Evolutionary conservation across 208 protist genomes (phyloP), one percentile per base, ranked within the genome.

Genomic region (Leishmania major): DNA sequence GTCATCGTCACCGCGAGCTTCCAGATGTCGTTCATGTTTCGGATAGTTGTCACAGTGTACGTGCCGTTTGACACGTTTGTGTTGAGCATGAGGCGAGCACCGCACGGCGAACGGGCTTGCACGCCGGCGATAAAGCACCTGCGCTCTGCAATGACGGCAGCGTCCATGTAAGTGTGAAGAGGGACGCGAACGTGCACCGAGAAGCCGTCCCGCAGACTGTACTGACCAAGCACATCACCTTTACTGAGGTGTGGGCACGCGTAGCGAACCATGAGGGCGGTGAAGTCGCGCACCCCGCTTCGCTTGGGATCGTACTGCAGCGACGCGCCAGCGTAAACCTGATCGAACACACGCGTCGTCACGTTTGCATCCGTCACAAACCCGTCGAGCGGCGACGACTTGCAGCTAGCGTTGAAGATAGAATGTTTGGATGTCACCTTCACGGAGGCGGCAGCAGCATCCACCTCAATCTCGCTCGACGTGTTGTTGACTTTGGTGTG

Each of bases 291-390:
- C 43, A 97, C 45, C 25, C 94, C 94, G 66, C 90, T 95, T 72
- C 94, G 86, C 43, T 83, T 90, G 8, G 92, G 91, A 76, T 95
- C 91, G 78, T 97, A 97, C 35, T 74, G 28, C 25, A 84, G 69
- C 62, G 75, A 79, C 0, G 81, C 75, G 17, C 92, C 92, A 3
- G 88, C 79, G 53, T 87, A 90, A 51, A 87, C 74, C 17, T 77
- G 64, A 57, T 83, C 7, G 2, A 67, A 53, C 37, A 95, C 47
- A 15, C 85, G 82, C 45, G 92, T 94, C 2, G 92, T 89, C 5
- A 85, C 87, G 67, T 86, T 90, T n/a, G 86, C 62, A 28, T 82
- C 73, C 31, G 88, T 85, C 57, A 28, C 13, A 47, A 87, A 75
- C 0, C 88, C 88, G 73, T 94, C 89, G 43, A 82, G 15, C 35